Conservation (phyloP, 768 basidiomycete species). For the Pleurotus djamor region DNA sequence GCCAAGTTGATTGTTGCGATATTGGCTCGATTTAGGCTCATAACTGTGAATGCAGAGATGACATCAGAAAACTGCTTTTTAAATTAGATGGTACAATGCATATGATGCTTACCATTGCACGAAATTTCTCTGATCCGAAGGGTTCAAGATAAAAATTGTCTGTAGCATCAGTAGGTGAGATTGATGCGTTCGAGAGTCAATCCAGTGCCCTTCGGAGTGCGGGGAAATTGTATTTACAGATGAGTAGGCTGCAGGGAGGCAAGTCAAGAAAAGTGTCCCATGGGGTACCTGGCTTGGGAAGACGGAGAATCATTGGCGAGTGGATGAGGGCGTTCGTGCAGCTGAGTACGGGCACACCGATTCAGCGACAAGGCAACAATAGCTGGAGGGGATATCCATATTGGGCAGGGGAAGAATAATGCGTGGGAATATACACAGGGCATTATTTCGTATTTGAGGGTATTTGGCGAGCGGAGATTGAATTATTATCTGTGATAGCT, state of each 20-base stretch:
- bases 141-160: too few species aligned
- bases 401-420: neutral
- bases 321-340: neutral
- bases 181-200: too few species aligned
- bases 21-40: neutral
- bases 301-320: conserved; percentile 3
- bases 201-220: too few species aligned
- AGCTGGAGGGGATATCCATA: neutral
- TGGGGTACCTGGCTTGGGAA: neutral
- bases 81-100: too few species aligned
- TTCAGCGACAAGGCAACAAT: neutral
- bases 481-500: conserved; percentile 8
- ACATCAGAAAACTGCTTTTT: neutral
- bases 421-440: conserved; percentile 5
- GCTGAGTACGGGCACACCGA: neutral
- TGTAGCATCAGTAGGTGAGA: too few species aligned
- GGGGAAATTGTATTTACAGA: too few species aligned
- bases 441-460: neutral
- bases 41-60: neutral
- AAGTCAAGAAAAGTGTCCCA: neutral
- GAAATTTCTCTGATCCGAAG: too few species aligned
- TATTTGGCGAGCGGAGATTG: conserved; percentile 5
- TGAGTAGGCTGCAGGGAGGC: too few species aligned
- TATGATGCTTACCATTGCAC: too few species aligned
- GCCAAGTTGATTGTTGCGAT: conserved; percentile 4